These are phyloP conservation scores for Microcos paniculata DNA, from an alignment of 345 rosid genomes.

Conservation along the genomic window DNA sequence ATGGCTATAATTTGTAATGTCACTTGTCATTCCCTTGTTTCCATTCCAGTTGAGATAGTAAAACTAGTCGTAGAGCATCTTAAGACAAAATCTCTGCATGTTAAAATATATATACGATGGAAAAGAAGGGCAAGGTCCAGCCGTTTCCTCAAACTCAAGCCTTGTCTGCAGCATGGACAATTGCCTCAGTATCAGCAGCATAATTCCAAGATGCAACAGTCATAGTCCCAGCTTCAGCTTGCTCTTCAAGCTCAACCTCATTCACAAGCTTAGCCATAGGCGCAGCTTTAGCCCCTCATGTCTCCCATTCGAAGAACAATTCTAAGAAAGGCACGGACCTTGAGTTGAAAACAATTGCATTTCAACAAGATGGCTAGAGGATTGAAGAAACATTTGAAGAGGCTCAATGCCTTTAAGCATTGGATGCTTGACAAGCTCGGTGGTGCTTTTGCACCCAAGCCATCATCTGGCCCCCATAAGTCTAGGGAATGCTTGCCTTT, in stretches of 20 bases:
- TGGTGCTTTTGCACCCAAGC: conserved; percentile 89
- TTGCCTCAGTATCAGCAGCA: too few relatives aligned
- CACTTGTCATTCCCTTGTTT: conserved; percentile 59
- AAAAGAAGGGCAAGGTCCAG: too few relatives aligned
- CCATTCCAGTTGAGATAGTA: conserved; percentile 68
- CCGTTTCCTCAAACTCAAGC: too few relatives aligned
- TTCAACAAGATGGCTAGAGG: conserved; percentile 55
- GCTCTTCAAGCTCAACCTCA: too few relatives aligned
- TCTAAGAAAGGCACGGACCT: not conserved
- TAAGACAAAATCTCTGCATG: conserved; percentile 95
- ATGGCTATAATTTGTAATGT: conserved; percentile 88
- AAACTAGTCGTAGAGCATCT: conserved; percentile 85
- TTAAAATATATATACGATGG: too few relatives aligned
- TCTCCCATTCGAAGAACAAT: not conserved
- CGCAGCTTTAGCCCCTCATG: not conserved
- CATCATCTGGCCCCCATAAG: conserved; percentile 88
- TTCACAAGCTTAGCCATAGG: too few relatives aligned
- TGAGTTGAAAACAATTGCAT: not conserved
- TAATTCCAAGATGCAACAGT: too few relatives aligned
- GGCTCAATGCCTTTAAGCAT: too few relatives aligned
- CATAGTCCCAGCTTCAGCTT: too few relatives aligned
- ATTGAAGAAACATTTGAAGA: conserved; percentile 82
- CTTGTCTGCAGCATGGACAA: too few relatives aligned
- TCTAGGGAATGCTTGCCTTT: conserved; percentile 90
- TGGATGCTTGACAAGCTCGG: too few relatives aligned